Base-by-base conservation (phyloP, 164 flowering plant species). In the Taxillus chinensis region DNA sequence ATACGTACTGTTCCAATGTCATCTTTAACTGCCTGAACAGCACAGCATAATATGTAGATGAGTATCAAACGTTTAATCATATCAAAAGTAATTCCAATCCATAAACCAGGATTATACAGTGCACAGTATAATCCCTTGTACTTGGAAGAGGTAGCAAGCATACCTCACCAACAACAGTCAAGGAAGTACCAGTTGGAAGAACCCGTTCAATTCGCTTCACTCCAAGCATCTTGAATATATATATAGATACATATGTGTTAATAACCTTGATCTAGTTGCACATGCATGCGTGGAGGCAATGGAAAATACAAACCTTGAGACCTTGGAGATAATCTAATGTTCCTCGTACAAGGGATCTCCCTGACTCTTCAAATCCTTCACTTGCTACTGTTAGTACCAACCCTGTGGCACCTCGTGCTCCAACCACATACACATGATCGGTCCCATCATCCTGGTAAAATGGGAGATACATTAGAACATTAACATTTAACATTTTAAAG, bases 141-240 rank as follows among this genome's bases (percentile, higher is more conserved):
- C 11, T 39, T 57, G 10, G 57, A 17, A 10, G 3, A 41, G 61
- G 8, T 62, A 6, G 10, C 0, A 38, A 63, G 27, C 71, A 57
- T 88, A 93, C 98, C 98, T 93, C 95, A 16, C 98, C 98, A 75
- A 93, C 97, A 46, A 88, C 90, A 17, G 96, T 93, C 79, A 93
- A 82, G 55, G 95, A 75, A 53, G 96, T 80, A 45, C 99, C 96
- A 64, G 83, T 78, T 8, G 99, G 96, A 73, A 95, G 96, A 63
- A 91, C 96, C 16, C 98, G 82, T 63, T 91, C 99, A 77, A 83
- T 83, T 27, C 95, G 81, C 78, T 89, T 95, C 62, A 95, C 91
- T 62, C 99, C 99, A 72, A 95, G 98, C 96, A 95, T 95, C 99
- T 95, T 71, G 16, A 16, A 55, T 27, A 27, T 27, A 27, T 27